These are phyloP conservation scores for Sporothrix variecibatus DNA, from an alignment of 2,329 filamentous ascomycete genomes.

Conservation along the genomic window DNA sequence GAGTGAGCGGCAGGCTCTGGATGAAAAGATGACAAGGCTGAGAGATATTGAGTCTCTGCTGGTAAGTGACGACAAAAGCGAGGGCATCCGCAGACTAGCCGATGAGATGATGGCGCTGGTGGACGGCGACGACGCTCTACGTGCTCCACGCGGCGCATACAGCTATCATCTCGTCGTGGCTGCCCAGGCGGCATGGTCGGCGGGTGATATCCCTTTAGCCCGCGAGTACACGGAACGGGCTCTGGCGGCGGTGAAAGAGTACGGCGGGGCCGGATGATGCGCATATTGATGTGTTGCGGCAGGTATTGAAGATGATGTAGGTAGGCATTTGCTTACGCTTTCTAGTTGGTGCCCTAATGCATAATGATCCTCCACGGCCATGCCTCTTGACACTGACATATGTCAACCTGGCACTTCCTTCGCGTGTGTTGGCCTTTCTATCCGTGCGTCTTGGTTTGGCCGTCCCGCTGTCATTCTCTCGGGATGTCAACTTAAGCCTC, in stretches of 20 bases:
- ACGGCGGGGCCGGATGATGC: constrained; percentile 14
- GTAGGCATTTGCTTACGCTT: neutral
- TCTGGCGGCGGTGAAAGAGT: neutral
- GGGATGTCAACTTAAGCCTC: too few relatives aligned
- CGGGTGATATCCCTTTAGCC: neutral
- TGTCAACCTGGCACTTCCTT: neutral
- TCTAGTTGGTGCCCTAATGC: too few relatives aligned
- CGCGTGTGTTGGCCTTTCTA: too few relatives aligned
- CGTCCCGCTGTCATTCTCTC: too few relatives aligned
- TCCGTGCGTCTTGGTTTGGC: too few relatives aligned
- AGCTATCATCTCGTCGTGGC: constrained; percentile 31
- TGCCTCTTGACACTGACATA: neutral
- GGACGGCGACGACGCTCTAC: constrained; percentile 31
- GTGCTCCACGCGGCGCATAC: constrained; percentile 32
- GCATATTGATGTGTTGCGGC: neutral
- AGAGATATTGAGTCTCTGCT: constrained; percentile 31
- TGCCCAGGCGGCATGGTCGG: constrained; percentile 31
- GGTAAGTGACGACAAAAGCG: constrained; percentile 16
- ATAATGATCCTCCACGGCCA: neutral
- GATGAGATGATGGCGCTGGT: constrained; percentile 31
- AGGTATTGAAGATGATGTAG: neutral
- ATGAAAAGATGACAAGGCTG: constrained; percentile 31
- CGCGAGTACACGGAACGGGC: constrained; percentile 7
- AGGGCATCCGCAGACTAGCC: neutral
- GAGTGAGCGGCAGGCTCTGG: constrained; percentile 23